Percentiles rank a stretch among this genome's conserved stretches.
Conservation (phyloP, 805 yeast genomes). For the Suhomyces sp. region DNA sequence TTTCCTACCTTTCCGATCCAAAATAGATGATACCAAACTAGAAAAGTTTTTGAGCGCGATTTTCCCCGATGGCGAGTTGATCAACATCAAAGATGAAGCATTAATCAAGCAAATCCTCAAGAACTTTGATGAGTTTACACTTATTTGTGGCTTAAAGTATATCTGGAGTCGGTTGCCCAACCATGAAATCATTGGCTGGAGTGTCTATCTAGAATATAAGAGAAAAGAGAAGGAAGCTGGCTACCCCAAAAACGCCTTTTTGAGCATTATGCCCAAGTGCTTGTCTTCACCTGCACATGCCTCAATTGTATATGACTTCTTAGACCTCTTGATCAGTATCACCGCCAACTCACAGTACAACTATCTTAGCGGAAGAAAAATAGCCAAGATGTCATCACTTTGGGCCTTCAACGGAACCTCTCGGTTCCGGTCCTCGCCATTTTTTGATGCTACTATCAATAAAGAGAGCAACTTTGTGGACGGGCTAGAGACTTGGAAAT, state of each 20-base stretch:
- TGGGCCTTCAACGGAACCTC: conserved; percentile 74
- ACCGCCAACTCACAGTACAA: conserved; percentile 78
- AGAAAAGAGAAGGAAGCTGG: conserved; percentile 60
- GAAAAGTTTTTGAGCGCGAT: conserved; percentile 54
- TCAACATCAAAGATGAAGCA: conserved; percentile 30
- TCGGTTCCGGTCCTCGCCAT: conserved; percentile 26
- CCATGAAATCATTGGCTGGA: conserved; percentile 82
- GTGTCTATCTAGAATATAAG: conserved; percentile 68
- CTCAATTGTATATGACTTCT: conserved; percentile 81
- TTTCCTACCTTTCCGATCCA: conserved; percentile 74
- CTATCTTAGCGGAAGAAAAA: conserved; percentile 73
- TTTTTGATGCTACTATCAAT: conserved; percentile 35
- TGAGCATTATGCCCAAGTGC: conserved; percentile 81
- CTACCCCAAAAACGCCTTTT: conserved; percentile 69
- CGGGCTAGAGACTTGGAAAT: conserved; percentile 74
- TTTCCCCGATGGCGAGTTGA: conserved; percentile 56
- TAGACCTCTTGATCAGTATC: conserved; percentile 73
- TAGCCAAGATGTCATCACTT: conserved; percentile 76
- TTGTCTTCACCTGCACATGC: conserved; percentile 84
- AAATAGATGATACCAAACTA: conserved; percentile 58
- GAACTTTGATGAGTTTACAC: conserved; percentile 59
- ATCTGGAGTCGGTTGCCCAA: conserved; percentile 85
- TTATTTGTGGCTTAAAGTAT: conserved; percentile 73
- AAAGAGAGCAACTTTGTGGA: conserved; percentile 50
- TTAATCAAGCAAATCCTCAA: conserved; percentile 42